Base-by-base conservation (phyloP, 805 yeast genomes). In the Metschnikowia koreensis region DNA sequence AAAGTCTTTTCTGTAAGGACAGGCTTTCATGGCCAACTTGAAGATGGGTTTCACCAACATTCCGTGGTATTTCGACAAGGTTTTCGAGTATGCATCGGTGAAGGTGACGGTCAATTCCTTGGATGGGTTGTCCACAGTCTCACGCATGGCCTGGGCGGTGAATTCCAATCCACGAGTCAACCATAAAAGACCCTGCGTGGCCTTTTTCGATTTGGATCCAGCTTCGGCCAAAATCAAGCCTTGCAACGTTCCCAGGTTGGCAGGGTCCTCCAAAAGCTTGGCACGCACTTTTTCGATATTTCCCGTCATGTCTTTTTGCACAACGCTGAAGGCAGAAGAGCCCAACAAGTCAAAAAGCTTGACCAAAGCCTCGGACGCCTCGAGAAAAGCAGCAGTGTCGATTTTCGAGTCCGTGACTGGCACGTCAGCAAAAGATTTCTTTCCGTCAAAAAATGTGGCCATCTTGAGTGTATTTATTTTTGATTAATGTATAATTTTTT, bases 21-120 rank as follows among this genome's bases (percentile, higher is more conserved):
- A 89, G 1, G 96, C 96, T 70, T 87, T 88, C 97, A 90, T 91
- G 45, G 97, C 97, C 67, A 91, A 78, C 73, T 89, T 89, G 81
- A 90, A 90, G 48, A 91, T 83, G 28, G 96, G 96, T 65, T 86
- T 87, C 56, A 90, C 78, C 63, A 90, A 75, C 80, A 90, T 81
- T 48, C 86, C 84, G 73, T 90, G 97, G 72, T 83, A 85, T 69
- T 90, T 83, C 53, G 86, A 79, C 66, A 90, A 79, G 6, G 97
- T 90, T 72, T 86, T 87, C 56, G 77, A 65, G 74, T 90, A 90
- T n/a, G 96, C 87, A 61, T 84, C 87, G 48, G 91, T 88, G 77
- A 90, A 90, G 33, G 96, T 83, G 64, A 77, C 81, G 50, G 86
- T 74, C 66, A 90, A 76, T 71, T 90, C 97, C 52, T 67, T 68